Evolutionary conservation across 805 yeast species (phyloP).

Genomic region (Diddensiella santjacobensis): DNA sequence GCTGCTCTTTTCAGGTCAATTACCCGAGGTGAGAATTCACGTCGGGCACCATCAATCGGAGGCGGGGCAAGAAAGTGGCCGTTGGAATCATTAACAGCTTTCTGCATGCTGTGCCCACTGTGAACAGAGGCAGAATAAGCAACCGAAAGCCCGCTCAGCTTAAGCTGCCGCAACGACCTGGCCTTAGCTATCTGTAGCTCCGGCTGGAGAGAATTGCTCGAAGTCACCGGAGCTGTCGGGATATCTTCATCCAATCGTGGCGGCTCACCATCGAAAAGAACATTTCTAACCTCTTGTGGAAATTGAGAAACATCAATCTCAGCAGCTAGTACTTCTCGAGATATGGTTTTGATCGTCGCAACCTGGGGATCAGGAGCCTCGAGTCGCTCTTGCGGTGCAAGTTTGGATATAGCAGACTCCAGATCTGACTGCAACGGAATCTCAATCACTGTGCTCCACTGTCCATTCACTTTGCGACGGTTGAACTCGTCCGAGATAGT

Average conservation of each 20-base stretch:
- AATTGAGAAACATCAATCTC: conserved; percentile 5
- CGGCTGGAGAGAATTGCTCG: conserved; percentile 4
- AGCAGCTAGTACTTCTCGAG: conserved; percentile 5
- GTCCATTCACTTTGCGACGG: conserved; percentile 4
- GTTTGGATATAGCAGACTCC: conserved; percentile 4
- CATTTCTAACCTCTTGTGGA: conserved; percentile 7
- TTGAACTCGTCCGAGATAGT: not conserved
- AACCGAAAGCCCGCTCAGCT: conserved; percentile 7
- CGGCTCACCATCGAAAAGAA: conserved; percentile 10
- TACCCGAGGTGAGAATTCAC: conserved; percentile 20
- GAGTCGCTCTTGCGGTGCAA: not conserved
- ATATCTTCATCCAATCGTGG: conserved; percentile 5
- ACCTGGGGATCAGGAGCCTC: not conserved
- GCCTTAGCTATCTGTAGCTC: conserved; percentile 15
- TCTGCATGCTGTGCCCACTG: conserved; percentile 1
- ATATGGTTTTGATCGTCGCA: not conserved
- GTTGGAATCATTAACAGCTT: not conserved
- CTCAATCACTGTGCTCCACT: conserved; percentile 13
- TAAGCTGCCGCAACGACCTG: conserved; percentile 19
- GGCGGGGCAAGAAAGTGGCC: not conserved
- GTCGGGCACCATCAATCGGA: not conserved
- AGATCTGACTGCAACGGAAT: conserved; percentile 7
- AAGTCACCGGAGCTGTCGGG: conserved; percentile 5
- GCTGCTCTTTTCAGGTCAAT: conserved; percentile 21
- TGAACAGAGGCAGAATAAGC: conserved; percentile 6